Conservation (phyloP, 352 stramenopile species). For the Pythium vanterpoolii region DNA sequence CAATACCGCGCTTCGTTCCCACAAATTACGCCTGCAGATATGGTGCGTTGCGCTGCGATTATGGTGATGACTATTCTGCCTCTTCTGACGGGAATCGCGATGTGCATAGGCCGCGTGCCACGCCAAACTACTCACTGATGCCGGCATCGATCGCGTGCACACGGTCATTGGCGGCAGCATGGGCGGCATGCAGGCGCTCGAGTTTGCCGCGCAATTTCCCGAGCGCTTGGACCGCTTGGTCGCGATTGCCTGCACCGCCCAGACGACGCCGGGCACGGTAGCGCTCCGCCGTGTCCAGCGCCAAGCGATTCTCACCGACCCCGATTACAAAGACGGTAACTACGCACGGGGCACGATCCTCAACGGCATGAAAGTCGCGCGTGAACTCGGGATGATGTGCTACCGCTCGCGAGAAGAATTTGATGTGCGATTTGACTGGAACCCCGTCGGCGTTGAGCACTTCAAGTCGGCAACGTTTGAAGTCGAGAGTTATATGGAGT, state of each 20-base stretch:
- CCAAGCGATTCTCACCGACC: slow-evolving; percentile 76
- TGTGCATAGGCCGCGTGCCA: slow-evolving; percentile 52
- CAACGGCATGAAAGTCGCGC: slow-evolving; percentile 82
- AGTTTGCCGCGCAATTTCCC: slow-evolving; percentile 83
- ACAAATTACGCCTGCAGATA: slow-evolving; percentile 81
- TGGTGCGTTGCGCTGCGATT: slow-evolving; percentile 36
- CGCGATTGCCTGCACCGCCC: slow-evolving; percentile 79
- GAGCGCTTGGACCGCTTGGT: slow-evolving; percentile 66
- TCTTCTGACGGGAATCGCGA: background rate
- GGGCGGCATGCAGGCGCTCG: slow-evolving; percentile 85
- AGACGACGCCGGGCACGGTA: slow-evolving; percentile 85
- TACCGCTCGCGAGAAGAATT: slow-evolving; percentile 89
- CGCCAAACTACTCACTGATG: slow-evolving; percentile 70
- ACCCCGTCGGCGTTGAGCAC: slow-evolving; percentile 60
- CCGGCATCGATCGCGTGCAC: slow-evolving; percentile 73
- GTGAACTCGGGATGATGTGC: slow-evolving; percentile 85
- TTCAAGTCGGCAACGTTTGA: slow-evolving; percentile 84
- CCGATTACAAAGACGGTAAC: slow-evolving; percentile 74
- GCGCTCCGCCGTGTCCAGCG: slow-evolving; percentile 82
- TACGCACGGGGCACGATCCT: slow-evolving; percentile 55
- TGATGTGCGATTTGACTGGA: slow-evolving; percentile 84
- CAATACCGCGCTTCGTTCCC: slow-evolving; percentile 74
- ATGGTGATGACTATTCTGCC: background rate
- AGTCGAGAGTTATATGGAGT: slow-evolving; percentile 89
- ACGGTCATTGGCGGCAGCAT: slow-evolving; percentile 86